Evolutionary conservation across 1,284 basidiomycete genomes (phyloP), one percentile per base, ranked within the genome.

Genomic region (Tilletia caries): DNA sequence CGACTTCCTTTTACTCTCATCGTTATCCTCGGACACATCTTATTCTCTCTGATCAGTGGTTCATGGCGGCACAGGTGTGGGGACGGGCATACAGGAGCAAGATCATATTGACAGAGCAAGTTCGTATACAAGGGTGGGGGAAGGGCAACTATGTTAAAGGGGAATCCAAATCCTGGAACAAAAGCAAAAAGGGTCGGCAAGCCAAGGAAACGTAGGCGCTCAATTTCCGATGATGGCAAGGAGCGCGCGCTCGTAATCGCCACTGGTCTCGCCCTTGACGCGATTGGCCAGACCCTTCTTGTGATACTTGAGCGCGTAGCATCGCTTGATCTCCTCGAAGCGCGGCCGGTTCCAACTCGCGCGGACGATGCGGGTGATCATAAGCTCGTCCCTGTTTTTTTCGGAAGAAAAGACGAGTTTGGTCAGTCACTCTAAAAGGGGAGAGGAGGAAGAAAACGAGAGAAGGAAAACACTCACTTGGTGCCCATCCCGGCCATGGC

Each of bases 401-500:
- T n/a, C n/a, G 48, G 1, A 25, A 8, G 48, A 2, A 25, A n/a
- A 25, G 2, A 50, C 8, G 8, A 25, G 1, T 50, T 25, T 8
- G 20, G 48, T 50, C 20, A 50, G 48, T n/a, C 20, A n/a, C 2
- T 27, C 52, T 5, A 23, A 37, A 52, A 25, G 6, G 65, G 60
- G 67, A 67, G 29, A 68, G 64, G 50, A 54, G 64, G 25, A 72
- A 46, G 0, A 68, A 41, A 41, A 41, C 1, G 37, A 71, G 27
- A 5, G 6, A n/a, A 18, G 71, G 27, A 5, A 18, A n/a, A 18
- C 5, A 50, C 48, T 50, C 48, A 50, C 48, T 81, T 78, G 29
- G 82, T 83, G 6, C 82, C 82, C 67, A 77, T 71, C 23, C 82
- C 82, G 41, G 75, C 74, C 81, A 82, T 82, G 41, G 77, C 71